Evolutionary conservation across 768 basidiomycete species (phyloP), one percentile per base, ranked within the genome.

Genomic region (Rhodotorula diobovata): DNA sequence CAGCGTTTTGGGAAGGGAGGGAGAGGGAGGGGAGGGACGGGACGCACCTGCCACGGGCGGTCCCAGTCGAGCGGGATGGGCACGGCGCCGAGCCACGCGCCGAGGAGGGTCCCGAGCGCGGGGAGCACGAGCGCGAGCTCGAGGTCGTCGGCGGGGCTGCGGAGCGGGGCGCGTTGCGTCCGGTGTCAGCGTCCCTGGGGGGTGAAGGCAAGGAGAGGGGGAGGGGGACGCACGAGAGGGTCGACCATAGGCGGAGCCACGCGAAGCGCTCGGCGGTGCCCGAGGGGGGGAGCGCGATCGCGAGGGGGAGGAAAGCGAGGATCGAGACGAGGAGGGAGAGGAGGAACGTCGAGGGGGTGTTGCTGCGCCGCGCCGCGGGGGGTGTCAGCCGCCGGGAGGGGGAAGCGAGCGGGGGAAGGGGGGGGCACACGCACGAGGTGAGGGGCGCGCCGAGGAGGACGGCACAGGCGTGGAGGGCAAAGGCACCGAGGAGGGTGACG

Each of bases 21-120:
- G 59, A 43, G 51, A 37, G 2, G 46, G 30, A 9, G 12, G 43
- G n/a, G 35, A 39, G 12, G 28, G 18, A 5, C 14, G 10, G 2
- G 46, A 81, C 86, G 67, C 63, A 90, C 93, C 89, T 97, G 95
- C 94, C 94, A 97, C 14, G 94, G 91, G 48, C 92, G 85, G 78
- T 93, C 93, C 95, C 95, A 98, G 81, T 98, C 95, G 28, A 98
- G 86, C 0, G 91, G 90, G 57, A 93, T 88, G 4, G 92, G 90
- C 57, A 94, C 83, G 18, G 85, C 86, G 25, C 93, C 93, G 23
- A 85, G 46, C 94, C 93, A 96, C 55, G 85, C 84, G 11, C 94
- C 95, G 30, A 88, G 39, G 54, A 89, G 73, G 0, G 90, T 82
- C 51, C 91, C 91, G 35, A 88, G 77, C 20, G 86, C 85, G 25